Evolutionary conservation across 139 green algal genomes (phyloP).

Genomic region (Picochlorum sp.): DNA sequence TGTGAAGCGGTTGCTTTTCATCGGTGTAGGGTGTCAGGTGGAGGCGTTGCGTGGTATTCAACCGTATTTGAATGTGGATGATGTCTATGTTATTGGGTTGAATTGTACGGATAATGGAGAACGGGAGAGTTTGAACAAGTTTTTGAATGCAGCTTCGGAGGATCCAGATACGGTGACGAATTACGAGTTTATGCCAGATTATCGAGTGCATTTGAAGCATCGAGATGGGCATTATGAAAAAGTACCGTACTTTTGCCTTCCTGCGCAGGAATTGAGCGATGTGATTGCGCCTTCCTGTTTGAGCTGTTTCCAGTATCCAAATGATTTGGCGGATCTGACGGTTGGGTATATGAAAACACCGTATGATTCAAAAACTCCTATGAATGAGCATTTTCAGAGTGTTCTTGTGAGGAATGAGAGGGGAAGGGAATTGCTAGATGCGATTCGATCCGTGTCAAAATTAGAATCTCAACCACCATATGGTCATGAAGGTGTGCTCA

Average conservation of each 20-base stretch:
- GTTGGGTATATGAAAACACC: conserved; percentile 96
- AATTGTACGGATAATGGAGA: conserved; percentile 91
- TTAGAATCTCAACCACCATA: conserved; percentile 37
- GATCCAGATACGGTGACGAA: conserved; percentile 72
- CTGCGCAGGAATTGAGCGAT: conserved; percentile 84
- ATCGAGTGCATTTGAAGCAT: conserved; percentile 77
- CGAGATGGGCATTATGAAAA: conserved; percentile 79
- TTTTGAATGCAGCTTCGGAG: conserved; percentile 69
- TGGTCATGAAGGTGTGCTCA: conserved; percentile 43
- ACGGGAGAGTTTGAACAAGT: conserved; percentile 75
- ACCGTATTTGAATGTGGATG: conserved; percentile 75
- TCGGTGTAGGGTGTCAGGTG: conserved; percentile 89
- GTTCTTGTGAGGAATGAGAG: conserved; percentile 80
- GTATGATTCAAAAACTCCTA: conserved; percentile 53
- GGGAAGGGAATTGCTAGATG: conserved; percentile 71
- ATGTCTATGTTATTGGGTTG: conserved; percentile 92
- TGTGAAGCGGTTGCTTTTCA: conserved; percentile 84
- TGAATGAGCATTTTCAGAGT: conserved; percentile 87
- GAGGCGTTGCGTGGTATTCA: conserved; percentile 85
- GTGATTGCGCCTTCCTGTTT: conserved; percentile 93
- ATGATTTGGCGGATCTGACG: conserved; percentile 84
- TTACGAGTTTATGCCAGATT: conserved; percentile 92
- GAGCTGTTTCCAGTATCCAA: conserved; percentile 96
- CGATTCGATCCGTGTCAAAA: conserved; percentile 11
- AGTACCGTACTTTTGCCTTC: conserved; percentile 94